Base-by-base conservation (phyloP, 192 early-diverging fungal genomes). In the Coemansia sp. region DNA sequence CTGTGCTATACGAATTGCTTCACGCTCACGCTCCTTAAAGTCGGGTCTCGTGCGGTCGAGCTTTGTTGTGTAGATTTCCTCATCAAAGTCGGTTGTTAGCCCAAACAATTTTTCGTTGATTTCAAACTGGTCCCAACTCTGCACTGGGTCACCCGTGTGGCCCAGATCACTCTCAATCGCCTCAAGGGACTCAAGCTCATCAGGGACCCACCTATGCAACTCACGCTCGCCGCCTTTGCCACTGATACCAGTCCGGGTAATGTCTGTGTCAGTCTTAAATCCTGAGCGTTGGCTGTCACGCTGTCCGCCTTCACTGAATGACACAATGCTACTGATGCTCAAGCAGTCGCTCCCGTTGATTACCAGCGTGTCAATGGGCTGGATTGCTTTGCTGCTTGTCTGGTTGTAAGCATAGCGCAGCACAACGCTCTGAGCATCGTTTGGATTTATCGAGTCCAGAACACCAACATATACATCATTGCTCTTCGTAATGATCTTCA, bases 121-220 rank as follows among this genome's bases (percentile, higher is more conserved):
- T 5, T 88, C 91, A 87, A 99, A 99, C 74, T 99, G 97, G 77
- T 99, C 95, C 97, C 97, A 99, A 20, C 75, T 66, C 49, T 65
- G 59, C 20, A 67, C 55, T 2, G 46, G 43, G 7, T 29, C 64
- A 0, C 62, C 30, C 2, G 34, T 31, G 3, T 28, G 33, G 2
- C 66, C 77, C 49, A 79, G 37, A 13, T 62, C 71, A 49, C 60
- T 66, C 9, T 67, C 75, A 31, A 79, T 55, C 29, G 62, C 26
- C 8, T 10, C 66, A 45, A 68, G 16, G 10, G 35, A 34, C n/a
- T 81, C 75, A 31, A 82, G 73, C 15, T 84, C 89, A 48, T 90
- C 89, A 34, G 94, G 91, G 0, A 86, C 86, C 92, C 96, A 96
- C 66, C 87, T 86, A 68, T 94, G 89, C 29, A 99, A 85, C 66